phyloP scores from a whole-genome alignment of 2,329 filamentous ascomycete genomes.

The Botrytis elliptica region DNA sequence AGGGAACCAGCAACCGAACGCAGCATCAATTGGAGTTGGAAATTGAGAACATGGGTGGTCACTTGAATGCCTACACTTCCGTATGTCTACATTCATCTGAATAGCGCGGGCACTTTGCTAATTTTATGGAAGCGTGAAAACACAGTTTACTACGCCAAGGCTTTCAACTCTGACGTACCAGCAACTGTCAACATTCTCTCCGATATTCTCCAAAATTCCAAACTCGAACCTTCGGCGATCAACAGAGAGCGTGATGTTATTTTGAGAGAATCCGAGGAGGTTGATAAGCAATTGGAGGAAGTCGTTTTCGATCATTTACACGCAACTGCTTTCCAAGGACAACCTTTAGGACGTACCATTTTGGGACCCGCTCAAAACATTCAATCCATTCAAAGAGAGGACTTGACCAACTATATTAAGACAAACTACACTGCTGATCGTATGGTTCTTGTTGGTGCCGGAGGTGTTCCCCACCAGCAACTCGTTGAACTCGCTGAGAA shows the following conservation, averaged over 20 bases:
- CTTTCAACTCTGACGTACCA: slow-evolving; percentile 96
- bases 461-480: slow-evolving; percentile 89
- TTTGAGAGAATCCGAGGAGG: slow-evolving; percentile 97
- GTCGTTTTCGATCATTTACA: slow-evolving; percentile 99
- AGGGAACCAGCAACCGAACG: slow-evolving; percentile 91
- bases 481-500: slow-evolving; percentile 96
- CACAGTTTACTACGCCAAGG: slow-evolving; percentile 99
- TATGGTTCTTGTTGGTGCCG: slow-evolving; percentile 96
- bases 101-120: slow-evolving; percentile 25
- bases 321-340: slow-evolving; percentile 94
- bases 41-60: slow-evolving; percentile 99
- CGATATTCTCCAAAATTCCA: slow-evolving; percentile 99
- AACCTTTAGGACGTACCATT: slow-evolving; percentile 96
- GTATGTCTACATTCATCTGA: slow-evolving; percentile 55
- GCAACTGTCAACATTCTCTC: slow-evolving; percentile 96
- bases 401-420: slow-evolving; percentile 96
- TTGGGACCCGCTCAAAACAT: slow-evolving; percentile 98
- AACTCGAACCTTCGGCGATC: slow-evolving; percentile 88
- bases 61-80: slow-evolving; percentile 99
- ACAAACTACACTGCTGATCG: slow-evolving; percentile 99
- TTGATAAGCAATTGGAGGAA: slow-evolving; percentile 99
- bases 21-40: slow-evolving; percentile 98
- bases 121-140: slow-evolving; percentile 73
- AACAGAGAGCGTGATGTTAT: slow-evolving; percentile 99
- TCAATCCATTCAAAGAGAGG: slow-evolving; percentile 86